These are phyloP conservation scores for Phyllosticta paracitricarpa DNA, from an alignment of 2,329 filamentous ascomycete genomes.

Conservation along the genomic window DNA sequence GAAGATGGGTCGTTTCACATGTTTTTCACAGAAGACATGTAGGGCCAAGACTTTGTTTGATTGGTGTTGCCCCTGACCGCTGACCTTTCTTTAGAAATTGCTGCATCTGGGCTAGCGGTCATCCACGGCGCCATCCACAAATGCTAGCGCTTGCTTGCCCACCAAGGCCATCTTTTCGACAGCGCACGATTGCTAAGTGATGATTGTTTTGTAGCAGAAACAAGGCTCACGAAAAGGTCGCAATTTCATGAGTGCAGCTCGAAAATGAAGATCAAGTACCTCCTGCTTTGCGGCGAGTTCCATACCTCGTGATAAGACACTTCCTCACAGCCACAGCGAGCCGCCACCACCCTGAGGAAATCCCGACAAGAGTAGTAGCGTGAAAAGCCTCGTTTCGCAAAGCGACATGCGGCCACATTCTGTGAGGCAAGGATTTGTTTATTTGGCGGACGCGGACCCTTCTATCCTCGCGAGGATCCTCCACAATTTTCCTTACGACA, in stretches of 20 bases:
- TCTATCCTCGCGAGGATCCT: background rate
- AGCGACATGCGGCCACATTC: background rate
- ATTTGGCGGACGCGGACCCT: background rate
- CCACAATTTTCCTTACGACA: too few species aligned
- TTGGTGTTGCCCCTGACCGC: too few species aligned
- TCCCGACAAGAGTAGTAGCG: too few species aligned
- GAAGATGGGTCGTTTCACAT: too few species aligned
- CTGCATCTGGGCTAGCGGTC: background rate
- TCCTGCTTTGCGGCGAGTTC: background rate
- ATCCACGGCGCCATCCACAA: background rate
- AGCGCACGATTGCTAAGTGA: too few species aligned
- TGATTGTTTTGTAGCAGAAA: too few species aligned
- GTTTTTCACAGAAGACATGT: too few species aligned
- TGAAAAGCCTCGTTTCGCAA: background rate
- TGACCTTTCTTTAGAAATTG: background rate
- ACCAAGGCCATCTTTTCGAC: background rate
- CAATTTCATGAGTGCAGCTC: too few species aligned
- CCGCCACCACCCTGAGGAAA: background rate
- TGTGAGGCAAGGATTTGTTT: background rate
- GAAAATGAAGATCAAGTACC: background rate
- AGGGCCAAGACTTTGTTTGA: too few species aligned
- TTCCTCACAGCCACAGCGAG: background rate
- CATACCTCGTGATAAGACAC: background rate
- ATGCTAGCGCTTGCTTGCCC: background rate
- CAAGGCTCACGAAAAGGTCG: too few species aligned